Evolutionary conservation across 2,329 filamentous ascomycete species (phyloP).

Genomic region (Colletotrichum navitas): DNA sequence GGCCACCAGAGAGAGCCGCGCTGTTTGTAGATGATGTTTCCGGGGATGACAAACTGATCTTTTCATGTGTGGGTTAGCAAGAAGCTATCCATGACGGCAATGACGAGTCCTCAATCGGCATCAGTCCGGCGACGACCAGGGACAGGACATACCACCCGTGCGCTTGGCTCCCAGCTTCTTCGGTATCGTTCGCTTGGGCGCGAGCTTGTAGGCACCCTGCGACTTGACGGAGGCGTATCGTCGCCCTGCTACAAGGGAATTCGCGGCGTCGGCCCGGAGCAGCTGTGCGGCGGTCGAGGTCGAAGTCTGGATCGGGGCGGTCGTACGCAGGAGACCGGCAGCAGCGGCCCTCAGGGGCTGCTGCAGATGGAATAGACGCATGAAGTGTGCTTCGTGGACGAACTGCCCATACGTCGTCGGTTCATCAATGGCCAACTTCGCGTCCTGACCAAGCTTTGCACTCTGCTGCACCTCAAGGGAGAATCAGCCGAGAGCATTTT

Average conservation of each 20-base stretch:
- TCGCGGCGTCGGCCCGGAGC: conserved; percentile 45
- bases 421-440: conserved; percentile 26
- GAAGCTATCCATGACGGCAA: not conserved
- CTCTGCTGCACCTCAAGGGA: conserved; percentile 19
- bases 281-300: conserved; percentile 24
- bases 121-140: too few relatives aligned
- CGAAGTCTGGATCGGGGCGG: conserved; percentile 41
- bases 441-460: conserved; percentile 31
- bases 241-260: conserved; percentile 61
- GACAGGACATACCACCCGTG: conserved; percentile 77
- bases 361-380: conserved; percentile 62
- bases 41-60: conserved; percentile 94
- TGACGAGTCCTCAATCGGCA: not conserved
- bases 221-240: conserved; percentile 72
- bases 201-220: conserved; percentile 76
- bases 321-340: conserved; percentile 46
- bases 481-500: conserved; percentile 39
- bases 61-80: conserved; percentile 38
- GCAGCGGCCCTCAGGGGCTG: conserved; percentile 60
- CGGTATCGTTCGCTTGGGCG: conserved; percentile 69
- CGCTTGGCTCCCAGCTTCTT: conserved; percentile 97
- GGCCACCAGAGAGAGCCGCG: conserved; percentile 94
- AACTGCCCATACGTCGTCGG: conserved; percentile 34
- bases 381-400: conserved; percentile 46
- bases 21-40: conserved; percentile 98